These are phyloP conservation scores for Ceratocystis alfenasii DNA, from an alignment of 2,329 filamentous ascomycete species.

Conservation along the genomic window DNA sequence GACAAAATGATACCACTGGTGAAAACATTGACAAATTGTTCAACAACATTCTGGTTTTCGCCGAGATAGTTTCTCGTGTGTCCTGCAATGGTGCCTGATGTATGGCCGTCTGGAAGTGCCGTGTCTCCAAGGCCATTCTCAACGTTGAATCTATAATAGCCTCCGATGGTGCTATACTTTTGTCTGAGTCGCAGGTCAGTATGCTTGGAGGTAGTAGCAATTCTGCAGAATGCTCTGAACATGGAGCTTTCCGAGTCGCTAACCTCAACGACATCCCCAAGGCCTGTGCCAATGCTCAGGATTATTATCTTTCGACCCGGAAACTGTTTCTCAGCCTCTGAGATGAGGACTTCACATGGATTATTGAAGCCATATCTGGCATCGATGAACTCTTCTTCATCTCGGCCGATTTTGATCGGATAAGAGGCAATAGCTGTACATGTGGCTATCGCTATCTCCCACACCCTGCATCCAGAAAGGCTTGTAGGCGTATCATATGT, in stretches of 20 bases:
- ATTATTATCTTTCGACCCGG: conserved; percentile 22
- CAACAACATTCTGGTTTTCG: too few species aligned
- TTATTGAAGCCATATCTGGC: conserved; percentile 29
- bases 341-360: conserved; percentile 27
- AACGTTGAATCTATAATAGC: conserved; percentile 27
- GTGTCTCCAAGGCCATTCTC: conserved; percentile 26
- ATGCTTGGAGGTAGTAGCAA: not conserved
- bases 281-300: conserved; percentile 27
- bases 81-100: conserved; percentile 24
- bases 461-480: conserved; percentile 26
- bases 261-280: conserved; percentile 24
- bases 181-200: conserved; percentile 14
- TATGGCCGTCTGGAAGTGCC: conserved; percentile 26
- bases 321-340: conserved; percentile 26
- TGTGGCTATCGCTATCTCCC: conserved; percentile 28
- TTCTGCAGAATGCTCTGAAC: not conserved
- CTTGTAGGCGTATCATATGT: conserved; percentile 26
- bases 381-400: conserved; percentile 27
- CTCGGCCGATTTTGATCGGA: conserved; percentile 26
- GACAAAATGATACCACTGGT: not conserved
- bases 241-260: conserved; percentile 13
- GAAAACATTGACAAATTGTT: not conserved
- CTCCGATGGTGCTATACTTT: conserved; percentile 22
- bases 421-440: conserved; percentile 28
- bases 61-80: conserved; percentile 25